Conservation (phyloP, 768 basidiomycete genomes). For the Mrakia frigida region DNA sequence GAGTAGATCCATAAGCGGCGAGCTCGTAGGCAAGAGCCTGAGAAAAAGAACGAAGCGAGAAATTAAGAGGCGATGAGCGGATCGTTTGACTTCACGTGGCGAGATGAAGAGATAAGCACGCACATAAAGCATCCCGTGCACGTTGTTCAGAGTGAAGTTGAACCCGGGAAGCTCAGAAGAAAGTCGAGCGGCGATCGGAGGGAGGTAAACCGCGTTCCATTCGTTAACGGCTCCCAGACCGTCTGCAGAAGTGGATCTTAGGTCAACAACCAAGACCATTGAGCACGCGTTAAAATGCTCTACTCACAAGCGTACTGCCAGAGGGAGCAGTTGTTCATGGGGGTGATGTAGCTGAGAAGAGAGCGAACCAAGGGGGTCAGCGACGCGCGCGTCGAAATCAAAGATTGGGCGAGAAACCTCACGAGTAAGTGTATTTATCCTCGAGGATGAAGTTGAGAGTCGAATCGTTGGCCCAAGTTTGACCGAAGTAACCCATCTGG, state of each 20-base stretch:
- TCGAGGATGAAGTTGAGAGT: slow-evolving; percentile 44
- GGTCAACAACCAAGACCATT: no score
- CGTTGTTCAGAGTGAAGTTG: slow-evolving; percentile 37
- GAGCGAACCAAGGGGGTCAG: neutral
- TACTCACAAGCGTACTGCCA: slow-evolving; percentile 19
- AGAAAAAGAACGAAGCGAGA: no score
- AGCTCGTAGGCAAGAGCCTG: slow-evolving; percentile 47
- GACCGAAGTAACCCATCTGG: slow-evolving; percentile 47
- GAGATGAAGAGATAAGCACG: no score
- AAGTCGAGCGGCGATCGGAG: slow-evolving; percentile 45
- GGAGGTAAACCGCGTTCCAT: slow-evolving; percentile 46
- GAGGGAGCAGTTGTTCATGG: slow-evolving; percentile 12
- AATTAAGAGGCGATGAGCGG: no score
- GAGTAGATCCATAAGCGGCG: slow-evolving; percentile 45
- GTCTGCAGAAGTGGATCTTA: no score
- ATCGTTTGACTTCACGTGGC: no score
- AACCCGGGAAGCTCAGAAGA: slow-evolving; percentile 44
- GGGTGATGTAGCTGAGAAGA: slow-evolving; percentile 26
- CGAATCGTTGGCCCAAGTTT: slow-evolving; percentile 39
- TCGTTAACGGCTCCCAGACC: slow-evolving; percentile 35
- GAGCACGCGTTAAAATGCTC: no score
- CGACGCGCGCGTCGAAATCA: neutral
- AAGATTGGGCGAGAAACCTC: neutral
- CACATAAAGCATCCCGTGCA: slow-evolving; percentile 49
- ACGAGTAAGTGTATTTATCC: slow-evolving; percentile 33